These are phyloP conservation scores for Russula sp. DNA, from an alignment of 768 basidiomycete species.

Conservation along the genomic window DNA sequence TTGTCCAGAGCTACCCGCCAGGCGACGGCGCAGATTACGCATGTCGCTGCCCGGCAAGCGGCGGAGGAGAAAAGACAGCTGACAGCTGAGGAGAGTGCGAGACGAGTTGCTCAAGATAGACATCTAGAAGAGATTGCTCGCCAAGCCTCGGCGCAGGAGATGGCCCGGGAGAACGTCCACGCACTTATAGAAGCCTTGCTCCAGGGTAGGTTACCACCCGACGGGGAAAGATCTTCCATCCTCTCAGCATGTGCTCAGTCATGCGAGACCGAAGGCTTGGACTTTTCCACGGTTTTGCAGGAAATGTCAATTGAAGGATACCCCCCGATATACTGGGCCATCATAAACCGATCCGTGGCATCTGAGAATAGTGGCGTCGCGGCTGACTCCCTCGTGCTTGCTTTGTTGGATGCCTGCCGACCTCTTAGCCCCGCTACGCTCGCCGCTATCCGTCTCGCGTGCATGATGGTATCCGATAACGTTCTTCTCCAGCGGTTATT, in stretches of 20 bases:
- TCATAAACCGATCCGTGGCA: slow-evolving; percentile 42
- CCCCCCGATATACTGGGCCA: slow-evolving; percentile 67
- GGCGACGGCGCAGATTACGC: not conserved
- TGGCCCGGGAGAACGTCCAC: not conserved
- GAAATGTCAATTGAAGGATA: slow-evolving; percentile 55
- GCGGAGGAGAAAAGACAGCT: not conserved
- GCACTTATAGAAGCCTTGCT: not conserved
- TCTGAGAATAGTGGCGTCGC: slow-evolving; percentile 22
- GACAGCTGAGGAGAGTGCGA: not conserved
- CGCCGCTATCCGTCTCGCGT: slow-evolving; percentile 54
- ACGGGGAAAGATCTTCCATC: slow-evolving; percentile 26
- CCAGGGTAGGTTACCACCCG: not conserved
- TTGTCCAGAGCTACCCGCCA: not conserved
- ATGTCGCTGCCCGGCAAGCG: not conserved
- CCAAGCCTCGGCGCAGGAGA: not conserved
- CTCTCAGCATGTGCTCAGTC: slow-evolving; percentile 58
- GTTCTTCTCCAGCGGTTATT: slow-evolving; percentile 54
- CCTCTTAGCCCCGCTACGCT: slow-evolving; percentile 33
- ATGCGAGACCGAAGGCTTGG: slow-evolving; percentile 42
- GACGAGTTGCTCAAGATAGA: not conserved
- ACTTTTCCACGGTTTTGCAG: slow-evolving; percentile 52
- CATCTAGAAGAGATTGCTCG: not conserved
- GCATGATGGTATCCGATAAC: slow-evolving; percentile 55
- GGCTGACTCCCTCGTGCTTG: slow-evolving; percentile 35
- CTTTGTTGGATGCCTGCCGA: slow-evolving; percentile 35